phyloP scores from a whole-genome alignment of 345 rosid genomes.

The Dimocarpus longan region DNA sequence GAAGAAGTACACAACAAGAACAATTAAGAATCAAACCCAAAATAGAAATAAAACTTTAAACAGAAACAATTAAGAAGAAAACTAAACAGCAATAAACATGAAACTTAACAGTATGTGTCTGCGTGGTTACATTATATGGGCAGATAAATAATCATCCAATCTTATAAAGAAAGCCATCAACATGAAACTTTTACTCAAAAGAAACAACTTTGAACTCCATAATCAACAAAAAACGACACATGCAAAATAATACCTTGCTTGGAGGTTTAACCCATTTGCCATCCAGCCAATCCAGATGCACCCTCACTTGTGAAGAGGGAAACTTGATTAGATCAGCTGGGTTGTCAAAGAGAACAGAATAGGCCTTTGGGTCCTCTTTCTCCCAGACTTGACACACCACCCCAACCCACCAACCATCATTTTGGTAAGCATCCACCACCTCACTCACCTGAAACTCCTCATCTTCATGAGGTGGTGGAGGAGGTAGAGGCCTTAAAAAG shows the following conservation, averaged over 20 bases:
- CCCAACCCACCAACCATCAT: neutral
- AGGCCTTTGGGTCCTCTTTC: neutral
- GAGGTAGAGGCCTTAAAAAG: neutral
- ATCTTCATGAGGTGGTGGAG: neutral
- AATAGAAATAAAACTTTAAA: too few species aligned
- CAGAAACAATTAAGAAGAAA: too few species aligned
- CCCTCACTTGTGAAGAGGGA: neutral
- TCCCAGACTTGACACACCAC: neutral
- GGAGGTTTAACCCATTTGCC: neutral
- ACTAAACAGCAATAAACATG: too few species aligned
- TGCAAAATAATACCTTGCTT: neutral
- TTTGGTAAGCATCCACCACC: neutral
- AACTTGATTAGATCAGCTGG: neutral
- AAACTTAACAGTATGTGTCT: too few species aligned
- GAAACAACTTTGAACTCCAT: too few species aligned
- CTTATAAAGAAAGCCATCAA: too few species aligned
- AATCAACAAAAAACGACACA: too few species aligned
- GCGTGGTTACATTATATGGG: too few species aligned
- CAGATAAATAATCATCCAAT: too few species aligned
- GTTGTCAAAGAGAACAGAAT: neutral
- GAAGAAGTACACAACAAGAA: too few species aligned
- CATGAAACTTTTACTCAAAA: too few species aligned
- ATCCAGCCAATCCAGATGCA: neutral
- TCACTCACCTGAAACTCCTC: neutral
- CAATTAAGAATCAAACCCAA: too few species aligned